A percentile compares a stretch with the other conserved stretches of the same genome.
Conservation (phyloP, 2,329 filamentous ascomycete genomes). For the Sclerotinia subarctica region DNA sequence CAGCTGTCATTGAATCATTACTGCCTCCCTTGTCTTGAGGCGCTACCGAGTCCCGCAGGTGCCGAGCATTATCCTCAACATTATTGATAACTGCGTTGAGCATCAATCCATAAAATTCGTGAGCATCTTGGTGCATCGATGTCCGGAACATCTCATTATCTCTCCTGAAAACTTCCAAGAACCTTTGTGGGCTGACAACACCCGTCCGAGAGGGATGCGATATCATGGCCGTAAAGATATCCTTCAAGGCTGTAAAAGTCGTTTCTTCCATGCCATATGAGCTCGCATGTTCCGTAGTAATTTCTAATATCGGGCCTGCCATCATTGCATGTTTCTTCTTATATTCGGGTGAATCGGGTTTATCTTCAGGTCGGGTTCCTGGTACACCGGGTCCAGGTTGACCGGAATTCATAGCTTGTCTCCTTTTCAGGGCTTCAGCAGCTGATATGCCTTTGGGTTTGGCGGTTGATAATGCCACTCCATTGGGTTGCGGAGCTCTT, state of each 20-base stretch:
- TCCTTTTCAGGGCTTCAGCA: constrained; percentile 55
- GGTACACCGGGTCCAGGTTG: constrained; percentile 53
- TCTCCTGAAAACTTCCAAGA: constrained; percentile 87
- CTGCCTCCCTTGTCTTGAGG: constrained; percentile 45
- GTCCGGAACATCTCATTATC: constrained; percentile 98
- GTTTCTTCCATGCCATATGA: constrained; percentile 92
- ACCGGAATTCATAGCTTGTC: constrained; percentile 52
- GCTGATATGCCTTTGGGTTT: constrained; percentile 53
- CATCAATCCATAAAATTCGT: constrained; percentile 92
- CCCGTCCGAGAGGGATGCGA: constrained; percentile 78
- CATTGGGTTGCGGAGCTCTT: constrained; percentile 46
- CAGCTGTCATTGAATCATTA: constrained; percentile 50
- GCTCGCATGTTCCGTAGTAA: constrained; percentile 74
- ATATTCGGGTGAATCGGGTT: constrained; percentile 90
- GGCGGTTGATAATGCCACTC: constrained; percentile 46
- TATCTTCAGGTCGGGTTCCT: constrained; percentile 72
- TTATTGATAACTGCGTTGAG: constrained; percentile 96
- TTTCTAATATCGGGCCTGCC: constrained; percentile 79
- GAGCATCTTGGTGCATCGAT: constrained; percentile 96
- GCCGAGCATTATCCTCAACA: constrained; percentile 81
- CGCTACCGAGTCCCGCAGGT: constrained; percentile 52
- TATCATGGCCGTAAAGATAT: constrained; percentile 90
- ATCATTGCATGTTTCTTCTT: constrained; percentile 96
- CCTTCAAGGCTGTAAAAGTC: constrained; percentile 89
- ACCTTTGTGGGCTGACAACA: constrained; percentile 86